Evolutionary conservation across 2,329 filamentous ascomycete genomes (phyloP).

Genomic region (Monilinia vaccinii-corymbosi): DNA sequence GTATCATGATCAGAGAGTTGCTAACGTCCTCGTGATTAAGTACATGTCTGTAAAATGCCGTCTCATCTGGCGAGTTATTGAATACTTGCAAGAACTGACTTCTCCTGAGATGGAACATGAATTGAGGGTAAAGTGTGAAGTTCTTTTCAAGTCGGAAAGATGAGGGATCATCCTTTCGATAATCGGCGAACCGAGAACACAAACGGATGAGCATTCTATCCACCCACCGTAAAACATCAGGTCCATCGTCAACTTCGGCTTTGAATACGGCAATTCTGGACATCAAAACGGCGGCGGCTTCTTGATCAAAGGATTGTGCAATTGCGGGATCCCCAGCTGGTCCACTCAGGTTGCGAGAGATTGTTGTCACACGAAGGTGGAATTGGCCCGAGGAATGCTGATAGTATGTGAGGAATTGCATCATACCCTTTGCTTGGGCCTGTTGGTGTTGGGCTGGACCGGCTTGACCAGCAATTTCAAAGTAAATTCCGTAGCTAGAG

Average conservation of each 20-base stretch:
- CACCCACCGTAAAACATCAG: conserved; percentile 97
- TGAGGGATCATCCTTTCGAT: conserved; percentile 94
- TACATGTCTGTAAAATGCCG: conserved; percentile 96
- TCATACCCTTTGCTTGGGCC: conserved; percentile 83
- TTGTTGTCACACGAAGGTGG: conserved; percentile 90
- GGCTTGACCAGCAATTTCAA: conserved; percentile 92
- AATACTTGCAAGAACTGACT: conserved; percentile 98
- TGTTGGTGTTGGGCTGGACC: conserved; percentile 79
- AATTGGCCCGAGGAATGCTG: conserved; percentile 95
- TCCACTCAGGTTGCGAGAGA: conserved; percentile 82
- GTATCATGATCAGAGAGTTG: conserved; percentile 97
- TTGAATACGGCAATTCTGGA: conserved; percentile 99
- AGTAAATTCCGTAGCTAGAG: conserved; percentile 92
- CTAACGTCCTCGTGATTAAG: conserved; percentile 95
- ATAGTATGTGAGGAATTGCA: conserved; percentile 98
- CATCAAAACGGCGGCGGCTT: conserved; percentile 96
- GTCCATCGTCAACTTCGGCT: conserved; percentile 94
- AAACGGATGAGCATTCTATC: conserved; percentile 96
- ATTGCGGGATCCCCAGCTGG: conserved; percentile 91
- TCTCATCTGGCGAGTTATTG: conserved; percentile 98
- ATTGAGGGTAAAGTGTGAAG: conserved; percentile 96
- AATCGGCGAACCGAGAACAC: conserved; percentile 94
- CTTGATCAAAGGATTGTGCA: conserved; percentile 95
- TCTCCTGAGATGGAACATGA: conserved; percentile 97
- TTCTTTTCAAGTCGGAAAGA: conserved; percentile 98